Conservation (phyloP, 2,329 filamentous ascomycete genomes). For the Gliomastix tumulicola region DNA sequence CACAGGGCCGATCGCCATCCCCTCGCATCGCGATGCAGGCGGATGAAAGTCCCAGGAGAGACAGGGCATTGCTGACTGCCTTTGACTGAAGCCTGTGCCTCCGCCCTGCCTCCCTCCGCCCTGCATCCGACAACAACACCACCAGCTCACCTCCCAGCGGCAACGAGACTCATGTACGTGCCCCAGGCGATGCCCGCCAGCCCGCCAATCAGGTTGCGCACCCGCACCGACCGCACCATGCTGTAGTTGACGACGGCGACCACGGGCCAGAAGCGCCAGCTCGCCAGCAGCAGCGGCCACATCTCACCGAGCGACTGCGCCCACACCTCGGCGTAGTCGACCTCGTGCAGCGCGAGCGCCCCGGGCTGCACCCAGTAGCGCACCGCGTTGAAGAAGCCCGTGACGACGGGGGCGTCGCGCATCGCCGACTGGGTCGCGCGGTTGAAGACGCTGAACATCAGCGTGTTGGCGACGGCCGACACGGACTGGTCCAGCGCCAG, state of each 20-base stretch:
- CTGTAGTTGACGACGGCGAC: conserved; percentile 66
- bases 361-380: conserved; percentile 26
- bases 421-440: conserved; percentile 47
- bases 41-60: too few species aligned
- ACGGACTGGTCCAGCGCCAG: conserved; percentile 63
- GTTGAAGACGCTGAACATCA: conserved; percentile 55
- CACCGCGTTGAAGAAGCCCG: conserved; percentile 23
- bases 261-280: conserved; percentile 62
- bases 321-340: conserved; percentile 37
- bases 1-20: too few species aligned
- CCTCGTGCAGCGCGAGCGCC: conserved; percentile 34
- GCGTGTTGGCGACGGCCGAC: conserved; percentile 57
- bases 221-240: conserved; percentile 61
- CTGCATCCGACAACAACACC: too few species aligned
- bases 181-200: conserved; percentile 69
- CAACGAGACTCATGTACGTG: conserved; percentile 64
- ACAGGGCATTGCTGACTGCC: too few species aligned
- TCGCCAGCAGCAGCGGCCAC: conserved; percentile 57
- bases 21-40: too few species aligned
- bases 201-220: conserved; percentile 63
- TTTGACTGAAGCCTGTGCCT: too few species aligned
- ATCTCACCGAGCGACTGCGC: conserved; percentile 46
- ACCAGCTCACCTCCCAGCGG: conserved; percentile 17
- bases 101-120: too few species aligned
- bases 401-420: conserved; percentile 27